Evolutionary conservation across 768 basidiomycete species (phyloP), one percentile per base, ranked within the genome.

Genomic region (Calocera viscosa): DNA sequence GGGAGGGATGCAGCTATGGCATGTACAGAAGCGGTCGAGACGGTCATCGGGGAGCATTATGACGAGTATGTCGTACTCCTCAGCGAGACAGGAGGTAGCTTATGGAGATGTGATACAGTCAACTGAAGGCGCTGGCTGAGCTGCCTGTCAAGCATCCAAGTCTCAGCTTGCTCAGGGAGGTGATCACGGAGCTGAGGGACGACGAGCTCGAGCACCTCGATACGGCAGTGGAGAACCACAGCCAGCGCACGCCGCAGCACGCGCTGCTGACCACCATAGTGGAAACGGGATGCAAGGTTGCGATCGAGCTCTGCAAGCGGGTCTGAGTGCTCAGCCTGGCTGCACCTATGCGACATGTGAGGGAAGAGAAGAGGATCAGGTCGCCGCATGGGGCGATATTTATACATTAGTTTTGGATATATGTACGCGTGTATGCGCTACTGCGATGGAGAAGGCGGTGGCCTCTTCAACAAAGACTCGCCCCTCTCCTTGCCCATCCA

Each of bases 1-100:
- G 90, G 94, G 39, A 89, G 86, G 73, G 89, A 96, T 71, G 92
- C 94, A 14, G 93, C 94, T 0, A 98, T 98, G 94, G 94, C 94
- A 5, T 97, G 94, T 72, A 98, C 94, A 0, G 94, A 98, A 75
- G 94, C 94, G 0, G 94, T 98, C 22, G 94, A 98, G 76, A 96
- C 94, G 0, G 92, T 92, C 66, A 98, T 98, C 65, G 94, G 94
- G 41, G 94, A 98, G 76, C 94, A 98, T 76, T 98, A 98, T 72
- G 91, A 97, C 75, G 93, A 96, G 94, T 95, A 74, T 74, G 91
- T 82, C 16, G 33, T 43, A 16, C 28, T 24, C 12, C 38, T 5
- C 5, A 19, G 32, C 8, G 34, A 26, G 66, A 10, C 38, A 64
- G 24, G 40, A 16, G 64, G 67, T 49, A 22, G 1, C 26, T n/a